phyloP scores from a whole-genome alignment of 345 rosid genomes.

The Iberis pinnata region DNA sequence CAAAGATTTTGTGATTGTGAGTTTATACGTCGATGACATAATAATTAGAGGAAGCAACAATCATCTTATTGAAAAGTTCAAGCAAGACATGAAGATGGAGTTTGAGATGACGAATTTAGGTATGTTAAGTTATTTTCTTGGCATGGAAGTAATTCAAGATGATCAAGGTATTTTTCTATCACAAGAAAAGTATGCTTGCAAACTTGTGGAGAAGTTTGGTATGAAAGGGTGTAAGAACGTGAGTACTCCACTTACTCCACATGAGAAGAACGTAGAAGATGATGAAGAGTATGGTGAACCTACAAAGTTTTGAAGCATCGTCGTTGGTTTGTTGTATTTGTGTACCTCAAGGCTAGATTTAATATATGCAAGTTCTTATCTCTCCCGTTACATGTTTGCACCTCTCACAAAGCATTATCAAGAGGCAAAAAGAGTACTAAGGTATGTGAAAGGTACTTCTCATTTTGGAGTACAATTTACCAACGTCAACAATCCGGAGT shows the following conservation, averaged over 20 bases:
- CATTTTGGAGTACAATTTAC: background rate
- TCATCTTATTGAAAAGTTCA: background rate
- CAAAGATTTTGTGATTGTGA: background rate
- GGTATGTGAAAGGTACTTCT: background rate
- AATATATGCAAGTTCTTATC: background rate
- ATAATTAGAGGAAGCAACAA: background rate
- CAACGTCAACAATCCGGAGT: background rate
- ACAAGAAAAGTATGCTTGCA: background rate
- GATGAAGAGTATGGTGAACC: background rate
- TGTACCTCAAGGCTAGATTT: background rate
- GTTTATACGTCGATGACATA: background rate
- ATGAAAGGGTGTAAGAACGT: background rate
- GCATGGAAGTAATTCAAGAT: background rate
- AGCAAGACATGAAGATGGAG: background rate
- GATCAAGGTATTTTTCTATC: background rate
- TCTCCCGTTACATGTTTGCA: background rate
- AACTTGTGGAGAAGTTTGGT: background rate
- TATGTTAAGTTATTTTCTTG: background rate
- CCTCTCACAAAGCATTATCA: background rate
- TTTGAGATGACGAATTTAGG: conserved; percentile 1
- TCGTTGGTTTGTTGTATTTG: background rate
- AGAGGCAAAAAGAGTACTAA: background rate
- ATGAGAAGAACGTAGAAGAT: background rate
- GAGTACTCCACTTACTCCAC: background rate
- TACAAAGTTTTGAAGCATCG: background rate